Conservation (phyloP, 83 land plant genomes). For the Picea abies region DNA sequence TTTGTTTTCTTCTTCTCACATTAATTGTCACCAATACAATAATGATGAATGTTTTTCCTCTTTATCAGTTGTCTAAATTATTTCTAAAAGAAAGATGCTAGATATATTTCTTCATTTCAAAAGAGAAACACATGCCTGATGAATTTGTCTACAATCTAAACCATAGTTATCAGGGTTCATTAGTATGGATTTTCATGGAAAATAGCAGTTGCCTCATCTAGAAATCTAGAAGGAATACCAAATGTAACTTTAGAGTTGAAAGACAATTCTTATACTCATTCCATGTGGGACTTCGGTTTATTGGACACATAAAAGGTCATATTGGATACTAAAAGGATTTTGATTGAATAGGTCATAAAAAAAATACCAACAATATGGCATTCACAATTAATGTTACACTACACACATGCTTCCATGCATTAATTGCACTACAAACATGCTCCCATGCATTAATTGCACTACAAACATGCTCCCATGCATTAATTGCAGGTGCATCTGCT, state of each 20-base stretch:
- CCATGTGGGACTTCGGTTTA: conserved; percentile 90
- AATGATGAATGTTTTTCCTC: background rate
- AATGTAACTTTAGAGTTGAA: conserved; percentile 66
- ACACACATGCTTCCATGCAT: conserved; percentile 87
- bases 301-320: conserved; percentile 73
- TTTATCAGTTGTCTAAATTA: background rate
- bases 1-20: background rate
- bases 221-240: conserved; percentile 62
- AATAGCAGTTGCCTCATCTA: conserved; percentile 49
- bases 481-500: conserved; percentile 63
- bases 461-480: conserved; percentile 89
- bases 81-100: too few relatives aligned
- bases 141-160: too few relatives aligned
- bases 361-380: conserved; percentile 73
- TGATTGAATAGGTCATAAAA: conserved; percentile 58
- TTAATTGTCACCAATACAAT: background rate
- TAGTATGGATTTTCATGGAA: conserved; percentile 78
- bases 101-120: too few relatives aligned
- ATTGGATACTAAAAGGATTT: conserved; percentile 51
- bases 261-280: conserved; percentile 70
- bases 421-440: too few relatives aligned
- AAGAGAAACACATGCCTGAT: background rate
- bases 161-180: too few relatives aligned
- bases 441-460: too few relatives aligned
- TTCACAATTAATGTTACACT: conserved; percentile 88